phyloP scores from a whole-genome alignment of 371 early-diverging fungal species.

The Gilbertella persicaria region DNA sequence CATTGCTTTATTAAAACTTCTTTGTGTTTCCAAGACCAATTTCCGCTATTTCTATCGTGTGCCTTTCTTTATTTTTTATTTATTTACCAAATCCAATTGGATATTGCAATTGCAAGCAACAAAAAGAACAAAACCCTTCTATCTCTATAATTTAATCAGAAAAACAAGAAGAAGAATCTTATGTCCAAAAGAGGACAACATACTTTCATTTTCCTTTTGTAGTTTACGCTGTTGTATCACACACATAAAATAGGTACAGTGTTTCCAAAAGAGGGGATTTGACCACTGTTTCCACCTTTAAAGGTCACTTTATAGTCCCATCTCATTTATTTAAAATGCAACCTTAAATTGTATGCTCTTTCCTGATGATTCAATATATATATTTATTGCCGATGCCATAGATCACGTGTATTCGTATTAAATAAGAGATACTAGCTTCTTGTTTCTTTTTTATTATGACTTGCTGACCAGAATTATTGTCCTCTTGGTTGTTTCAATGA shows the following conservation, averaged over 20 bases:
- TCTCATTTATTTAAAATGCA: conserved; percentile 2
- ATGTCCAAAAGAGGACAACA: conserved; percentile 2
- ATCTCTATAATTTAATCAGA: background rate
- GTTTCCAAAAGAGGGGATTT: conserved; percentile 2
- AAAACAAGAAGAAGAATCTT: background rate
- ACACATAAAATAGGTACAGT: background rate
- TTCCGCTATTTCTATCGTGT: conserved; percentile 24
- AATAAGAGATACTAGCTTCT: too few relatives aligned
- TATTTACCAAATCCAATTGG: too few relatives aligned
- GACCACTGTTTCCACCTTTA: background rate
- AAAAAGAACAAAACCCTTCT: background rate
- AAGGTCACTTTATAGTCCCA: background rate
- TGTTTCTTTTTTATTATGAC: too few relatives aligned
- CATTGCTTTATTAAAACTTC: conserved; percentile 11
- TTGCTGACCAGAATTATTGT: too few relatives aligned
- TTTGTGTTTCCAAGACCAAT: conserved; percentile 15
- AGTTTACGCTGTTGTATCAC: background rate
- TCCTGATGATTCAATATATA: background rate
- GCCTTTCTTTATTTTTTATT: too few relatives aligned
- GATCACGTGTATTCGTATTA: background rate
- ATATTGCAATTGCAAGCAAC: too few relatives aligned
- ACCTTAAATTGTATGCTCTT: background rate
- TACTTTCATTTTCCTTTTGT: conserved; percentile 4
- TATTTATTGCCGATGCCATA: too few relatives aligned
- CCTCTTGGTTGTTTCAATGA: too few relatives aligned